A percentile compares a stretch with the other conserved stretches of the same genome.
Evolutionary conservation across 352 stramenopile species (phyloP).

Genomic region (Phytophthora citrophthora): DNA sequence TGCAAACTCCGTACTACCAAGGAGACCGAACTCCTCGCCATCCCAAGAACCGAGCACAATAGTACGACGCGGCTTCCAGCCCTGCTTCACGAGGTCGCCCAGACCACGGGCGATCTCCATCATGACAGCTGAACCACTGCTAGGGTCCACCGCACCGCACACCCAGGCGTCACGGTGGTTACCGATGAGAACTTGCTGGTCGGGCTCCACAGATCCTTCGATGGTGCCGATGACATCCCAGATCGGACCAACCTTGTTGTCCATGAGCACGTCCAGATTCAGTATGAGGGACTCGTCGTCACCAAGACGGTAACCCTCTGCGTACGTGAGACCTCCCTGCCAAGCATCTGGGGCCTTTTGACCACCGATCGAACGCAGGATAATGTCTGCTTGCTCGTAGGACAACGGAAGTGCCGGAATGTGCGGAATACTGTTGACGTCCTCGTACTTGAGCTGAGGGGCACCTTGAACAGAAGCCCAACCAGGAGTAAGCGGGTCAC

Average conservation of each 20-base stretch:
- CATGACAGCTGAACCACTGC: constrained; percentile 61
- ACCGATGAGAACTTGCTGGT: constrained; percentile 59
- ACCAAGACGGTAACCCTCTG: constrained; percentile 63
- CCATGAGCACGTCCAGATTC: constrained; percentile 57
- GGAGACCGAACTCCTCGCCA: constrained; percentile 76
- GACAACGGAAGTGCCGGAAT: constrained; percentile 38
- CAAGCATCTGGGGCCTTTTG: constrained; percentile 48
- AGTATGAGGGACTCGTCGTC: constrained; percentile 48
- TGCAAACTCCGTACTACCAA: constrained; percentile 78
- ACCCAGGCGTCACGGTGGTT: constrained; percentile 88
- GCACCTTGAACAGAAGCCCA: constrained; percentile 42
- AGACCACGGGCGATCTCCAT: constrained; percentile 73
- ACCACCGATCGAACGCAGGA: constrained; percentile 64
- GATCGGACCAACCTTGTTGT: constrained; percentile 68
- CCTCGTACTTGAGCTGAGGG: constrained; percentile 36
- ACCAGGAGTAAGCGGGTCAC: constrained; percentile 55
- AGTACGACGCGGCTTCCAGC: constrained; percentile 66
- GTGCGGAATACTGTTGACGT: constrained; percentile 54
- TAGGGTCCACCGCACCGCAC: constrained; percentile 74
- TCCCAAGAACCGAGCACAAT: constrained; percentile 80
- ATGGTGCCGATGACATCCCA: constrained; percentile 24
- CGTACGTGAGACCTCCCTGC: constrained; percentile 56
- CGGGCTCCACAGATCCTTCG: constrained; percentile 40
- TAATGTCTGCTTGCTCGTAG: constrained; percentile 70
- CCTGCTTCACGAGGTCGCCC: constrained; percentile 51